Percentiles rank a stretch among this genome's conserved stretches.
Evolutionary conservation across 352 stramenopile genomes (phyloP).

Genomic region (Blastocystis sp.): DNA sequence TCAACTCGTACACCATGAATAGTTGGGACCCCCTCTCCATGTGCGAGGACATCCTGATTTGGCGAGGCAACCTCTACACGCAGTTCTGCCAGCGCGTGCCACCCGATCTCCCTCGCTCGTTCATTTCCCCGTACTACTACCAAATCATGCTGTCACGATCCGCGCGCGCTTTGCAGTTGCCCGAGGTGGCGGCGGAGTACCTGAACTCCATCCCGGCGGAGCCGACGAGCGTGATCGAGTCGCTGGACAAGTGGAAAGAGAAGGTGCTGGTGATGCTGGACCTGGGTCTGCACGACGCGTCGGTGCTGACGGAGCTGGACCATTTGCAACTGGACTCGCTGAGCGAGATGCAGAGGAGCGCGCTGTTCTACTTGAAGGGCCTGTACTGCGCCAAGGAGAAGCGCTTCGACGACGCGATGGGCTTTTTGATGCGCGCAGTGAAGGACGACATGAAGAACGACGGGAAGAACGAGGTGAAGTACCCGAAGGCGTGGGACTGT

Average conservation of each 20-base stretch:
- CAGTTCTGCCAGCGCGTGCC: constrained; percentile 12
- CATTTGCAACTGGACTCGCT: constrained; percentile 24
- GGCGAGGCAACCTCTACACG: constrained; percentile 6
- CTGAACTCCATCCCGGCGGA: neutral
- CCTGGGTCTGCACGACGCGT: neutral
- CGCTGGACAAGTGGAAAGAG: constrained; percentile 49
- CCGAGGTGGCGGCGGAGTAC: constrained; percentile 41
- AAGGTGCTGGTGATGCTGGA: constrained; percentile 10
- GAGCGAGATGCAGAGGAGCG: neutral
- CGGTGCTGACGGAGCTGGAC: constrained; percentile 33
- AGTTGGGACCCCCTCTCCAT: constrained; percentile 38
- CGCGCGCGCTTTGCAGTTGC: constrained; percentile 5
- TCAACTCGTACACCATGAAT: constrained; percentile 36
- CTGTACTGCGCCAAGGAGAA: constrained; percentile 38
- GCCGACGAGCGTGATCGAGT: neutral
- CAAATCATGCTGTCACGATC: constrained; percentile 21
- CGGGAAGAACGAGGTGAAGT: neutral
- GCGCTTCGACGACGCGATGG: constrained; percentile 17
- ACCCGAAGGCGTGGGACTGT: constrained; percentile 13
- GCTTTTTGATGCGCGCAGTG: constrained; percentile 11
- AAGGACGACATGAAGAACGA: neutral
- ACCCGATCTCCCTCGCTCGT: neutral
- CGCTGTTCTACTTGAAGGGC: constrained; percentile 36
- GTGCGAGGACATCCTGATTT: constrained; percentile 50
- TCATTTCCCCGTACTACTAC: neutral